phyloP scores from a whole-genome alignment of 257 asterid species.

The Rhazya stricta region DNA sequence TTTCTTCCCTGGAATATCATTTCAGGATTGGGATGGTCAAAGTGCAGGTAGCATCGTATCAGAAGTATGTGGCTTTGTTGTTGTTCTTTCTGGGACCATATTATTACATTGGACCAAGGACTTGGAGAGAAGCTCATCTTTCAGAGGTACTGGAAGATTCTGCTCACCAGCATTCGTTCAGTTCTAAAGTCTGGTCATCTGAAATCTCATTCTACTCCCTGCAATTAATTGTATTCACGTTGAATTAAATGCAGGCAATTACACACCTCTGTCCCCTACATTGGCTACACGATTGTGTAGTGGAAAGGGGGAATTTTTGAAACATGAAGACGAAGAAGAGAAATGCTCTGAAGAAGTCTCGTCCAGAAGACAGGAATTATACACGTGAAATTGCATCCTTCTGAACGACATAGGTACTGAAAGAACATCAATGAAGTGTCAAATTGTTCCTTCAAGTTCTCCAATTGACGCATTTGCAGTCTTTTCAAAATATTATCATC shows the following conservation, averaged over 20 bases:
- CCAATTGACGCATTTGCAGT: neutral
- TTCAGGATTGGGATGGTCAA: conserved; percentile 86
- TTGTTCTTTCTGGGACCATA: conserved; percentile 74
- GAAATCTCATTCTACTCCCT: neutral
- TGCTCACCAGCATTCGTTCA: neutral
- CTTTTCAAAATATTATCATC: neutral
- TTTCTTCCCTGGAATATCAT: neutral
- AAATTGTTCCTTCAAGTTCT: conserved; percentile 5
- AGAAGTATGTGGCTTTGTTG: conserved; percentile 65
- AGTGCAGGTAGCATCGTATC: conserved; percentile 59
- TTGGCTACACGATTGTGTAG: conserved; percentile 47
- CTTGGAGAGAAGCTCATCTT: conserved; percentile 56
- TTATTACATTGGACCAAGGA: conserved; percentile 71
- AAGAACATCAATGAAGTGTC: neutral
- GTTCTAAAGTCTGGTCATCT: neutral
- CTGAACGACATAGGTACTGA: neutral
- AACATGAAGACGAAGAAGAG: conserved; percentile 41
- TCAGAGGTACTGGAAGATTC: conserved; percentile 41
- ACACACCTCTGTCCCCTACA: conserved; percentile 65
- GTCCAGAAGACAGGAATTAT: conserved; percentile 36
- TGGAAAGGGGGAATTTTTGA: conserved; percentile 42
- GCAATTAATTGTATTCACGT: conserved; percentile 1
- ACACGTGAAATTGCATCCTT: conserved; percentile 14
- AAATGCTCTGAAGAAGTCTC: conserved; percentile 29
- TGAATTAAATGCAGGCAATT: conserved; percentile 36